Base-by-base conservation (phyloP, 1,284 basidiomycete genomes). In the Rhodotorula sp. region DNA sequence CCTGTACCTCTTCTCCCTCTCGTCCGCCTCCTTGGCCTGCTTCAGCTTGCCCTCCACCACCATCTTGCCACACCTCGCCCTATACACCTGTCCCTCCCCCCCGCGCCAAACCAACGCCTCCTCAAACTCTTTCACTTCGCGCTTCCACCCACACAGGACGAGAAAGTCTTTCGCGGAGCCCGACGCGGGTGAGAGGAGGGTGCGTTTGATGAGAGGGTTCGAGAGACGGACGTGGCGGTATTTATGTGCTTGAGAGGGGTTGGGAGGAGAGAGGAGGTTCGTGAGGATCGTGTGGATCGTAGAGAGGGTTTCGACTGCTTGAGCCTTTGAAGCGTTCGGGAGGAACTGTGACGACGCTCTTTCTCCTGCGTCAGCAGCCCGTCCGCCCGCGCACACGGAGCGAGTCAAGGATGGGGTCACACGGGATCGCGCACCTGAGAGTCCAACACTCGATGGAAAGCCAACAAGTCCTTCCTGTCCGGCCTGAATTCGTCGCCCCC, bases 221-320 rank as follows among this genome's bases (percentile, higher is more conserved):
- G 70, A 63, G 15, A 70, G 48, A 17, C 73, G 67, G 34, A 74
- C 27, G 13, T 74, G 73, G 19, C 73, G 67, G 57, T 62, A 74
- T 36, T 74, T 74, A 34, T 36, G 32, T 7, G 67, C 60, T 22
- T 59, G 52, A n/a, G 63, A 27, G 0, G 70, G 70, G 36, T 72
- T 68, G 24, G 73, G 73, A 13, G 73, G 70, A 9, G 39, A 19
- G 47, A 74, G 61, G 44, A 74, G 60, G 64, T 74, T 74, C 24
- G 34, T 27, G 20, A 65, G 32, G 22, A 74, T 29, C n/a, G 60
- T 70, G 10, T 34, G 53, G 19, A 74, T 30, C 10, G 66, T 69
- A 19, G 59, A 56, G 60, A 74, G 64, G 0, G 73, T 74, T 34
- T 70, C 52, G 57, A 72, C 68, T 2, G 66, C 67, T 59, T 70